These are phyloP conservation scores for Claviceps arundinis DNA, from an alignment of 2,329 filamentous ascomycete genomes.

Conservation along the genomic window DNA sequence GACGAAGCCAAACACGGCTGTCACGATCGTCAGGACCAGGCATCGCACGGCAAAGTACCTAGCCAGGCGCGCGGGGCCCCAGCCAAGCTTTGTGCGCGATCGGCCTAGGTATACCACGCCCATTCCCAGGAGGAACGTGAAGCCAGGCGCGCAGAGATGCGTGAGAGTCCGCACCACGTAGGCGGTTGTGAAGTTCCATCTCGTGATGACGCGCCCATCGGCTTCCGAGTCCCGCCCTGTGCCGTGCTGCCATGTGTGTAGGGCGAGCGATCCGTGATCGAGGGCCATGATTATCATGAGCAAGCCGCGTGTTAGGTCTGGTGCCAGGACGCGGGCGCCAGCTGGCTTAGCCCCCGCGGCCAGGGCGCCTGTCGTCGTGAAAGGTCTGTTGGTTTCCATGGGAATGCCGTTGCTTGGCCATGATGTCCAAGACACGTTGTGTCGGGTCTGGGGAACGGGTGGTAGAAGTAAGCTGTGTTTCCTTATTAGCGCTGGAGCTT, in stretches of 20 bases:
- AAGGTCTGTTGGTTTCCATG: not conserved
- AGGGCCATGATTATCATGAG: conserved; percentile 32
- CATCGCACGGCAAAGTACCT: conserved; percentile 26
- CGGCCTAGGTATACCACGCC: conserved; percentile 31
- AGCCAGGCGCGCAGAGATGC: conserved; percentile 32
- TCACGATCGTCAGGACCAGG: conserved; percentile 22
- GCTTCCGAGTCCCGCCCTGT: conserved; percentile 22
- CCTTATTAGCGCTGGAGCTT: not conserved
- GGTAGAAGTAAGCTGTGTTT: conserved; percentile 8
- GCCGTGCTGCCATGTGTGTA: conserved; percentile 28
- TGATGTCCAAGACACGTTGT: not conserved
- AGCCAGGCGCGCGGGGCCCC: conserved; percentile 21
- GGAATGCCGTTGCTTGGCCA: not conserved
- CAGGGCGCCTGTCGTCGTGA: not conserved
- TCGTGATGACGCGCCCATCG: conserved; percentile 20
- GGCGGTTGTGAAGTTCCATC: conserved; percentile 25
- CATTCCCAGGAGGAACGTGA: conserved; percentile 32
- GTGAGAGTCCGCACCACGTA: conserved; percentile 28
- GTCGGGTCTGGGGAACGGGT: conserved; percentile 8
- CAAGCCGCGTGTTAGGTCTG: conserved; percentile 30
- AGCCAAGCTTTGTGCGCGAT: conserved; percentile 27
- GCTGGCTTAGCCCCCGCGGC: not conserved
- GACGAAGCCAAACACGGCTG: conserved; percentile 17
- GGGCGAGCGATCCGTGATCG: conserved; percentile 26
- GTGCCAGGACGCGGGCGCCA: conserved; percentile 23